These are phyloP conservation scores for Flaveria sonorensis DNA, from an alignment of 129 eudicot species.

Conservation along the genomic window DNA sequence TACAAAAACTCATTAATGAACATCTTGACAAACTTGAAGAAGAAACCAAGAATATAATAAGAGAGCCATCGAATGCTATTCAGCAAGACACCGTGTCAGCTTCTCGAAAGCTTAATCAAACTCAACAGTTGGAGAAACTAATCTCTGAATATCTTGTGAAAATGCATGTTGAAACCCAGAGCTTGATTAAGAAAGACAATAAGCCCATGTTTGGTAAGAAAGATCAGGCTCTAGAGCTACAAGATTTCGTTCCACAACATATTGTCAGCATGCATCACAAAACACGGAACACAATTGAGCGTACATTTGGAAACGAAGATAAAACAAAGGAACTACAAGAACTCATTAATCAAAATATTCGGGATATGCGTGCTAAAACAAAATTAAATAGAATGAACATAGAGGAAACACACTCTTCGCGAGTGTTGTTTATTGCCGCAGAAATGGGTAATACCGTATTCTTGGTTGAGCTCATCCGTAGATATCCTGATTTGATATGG, in stretches of 20 bases:
- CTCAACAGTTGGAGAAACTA: constrained; percentile 2
- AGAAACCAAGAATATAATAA: constrained; percentile 4
- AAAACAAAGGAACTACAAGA: neutral
- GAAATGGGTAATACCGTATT: constrained; percentile 44
- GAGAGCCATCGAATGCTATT: neutral
- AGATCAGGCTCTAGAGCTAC: neutral
- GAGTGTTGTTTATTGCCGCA: constrained; percentile 45
- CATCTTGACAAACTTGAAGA: neutral
- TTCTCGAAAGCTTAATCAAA: constrained; percentile 3
- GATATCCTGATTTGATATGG: constrained; percentile 54
- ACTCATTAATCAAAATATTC: neutral
- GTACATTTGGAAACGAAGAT: neutral
- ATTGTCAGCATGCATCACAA: neutral
- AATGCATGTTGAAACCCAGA: constrained; percentile 1
- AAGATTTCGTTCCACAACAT: neutral
- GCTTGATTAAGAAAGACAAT: constrained; percentile 6
- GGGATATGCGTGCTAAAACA: too few relatives aligned
- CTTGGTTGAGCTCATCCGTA: constrained; percentile 37
- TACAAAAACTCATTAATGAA: constrained; percentile 14
- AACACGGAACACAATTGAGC: constrained; percentile 16
- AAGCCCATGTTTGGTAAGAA: neutral
- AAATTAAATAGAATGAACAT: too few relatives aligned
- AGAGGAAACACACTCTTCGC: constrained; percentile 27
- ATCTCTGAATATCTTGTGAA: constrained; percentile 1
- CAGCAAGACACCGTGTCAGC: neutral